A percentile compares a stretch with the other conserved stretches of the same genome.
Conservation (phyloP, 805 yeast genomes). For the Candida bentonensis region DNA sequence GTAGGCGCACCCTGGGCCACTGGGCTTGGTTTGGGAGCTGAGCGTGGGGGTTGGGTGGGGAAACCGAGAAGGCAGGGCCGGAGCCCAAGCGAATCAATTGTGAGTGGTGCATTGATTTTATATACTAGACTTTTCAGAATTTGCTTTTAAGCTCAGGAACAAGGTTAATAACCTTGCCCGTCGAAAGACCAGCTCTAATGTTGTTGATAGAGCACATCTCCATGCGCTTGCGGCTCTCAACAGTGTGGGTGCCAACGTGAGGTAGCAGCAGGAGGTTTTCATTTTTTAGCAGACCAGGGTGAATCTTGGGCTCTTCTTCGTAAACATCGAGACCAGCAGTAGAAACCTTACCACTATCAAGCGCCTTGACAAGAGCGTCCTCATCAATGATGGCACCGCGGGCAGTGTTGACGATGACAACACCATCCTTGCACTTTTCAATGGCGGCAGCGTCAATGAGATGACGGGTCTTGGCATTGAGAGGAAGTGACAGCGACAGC, state of each 20-base stretch:
- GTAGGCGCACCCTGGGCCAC: no score
- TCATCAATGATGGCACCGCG: conserved; percentile 56
- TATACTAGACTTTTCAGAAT: no score
- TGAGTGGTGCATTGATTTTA: no score
- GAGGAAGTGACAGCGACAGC: conserved; percentile 61
- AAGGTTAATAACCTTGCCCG: conserved; percentile 53
- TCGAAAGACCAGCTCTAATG: conserved; percentile 35
- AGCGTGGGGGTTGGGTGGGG: no score
- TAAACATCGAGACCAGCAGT: conserved; percentile 41
- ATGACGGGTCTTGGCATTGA: conserved; percentile 58
- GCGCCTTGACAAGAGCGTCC: conserved; percentile 26
- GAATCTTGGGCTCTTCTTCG: conserved; percentile 37
- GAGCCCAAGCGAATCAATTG: no score
- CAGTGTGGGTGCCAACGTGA: conserved; percentile 30
- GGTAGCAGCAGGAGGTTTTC: conserved; percentile 37
- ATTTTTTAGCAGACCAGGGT: conserved; percentile 29
- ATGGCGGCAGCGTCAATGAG: conserved; percentile 45
- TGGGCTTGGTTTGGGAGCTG: no score
- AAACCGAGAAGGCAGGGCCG: no score
- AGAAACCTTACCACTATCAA: conserved; percentile 34
- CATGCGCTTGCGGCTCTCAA: conserved; percentile 43
- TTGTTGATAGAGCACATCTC: conserved; percentile 65
- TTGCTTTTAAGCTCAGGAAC: conserved; percentile 47
- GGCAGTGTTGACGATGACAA: conserved; percentile 68
- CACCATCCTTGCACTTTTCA: conserved; percentile 63